Evolutionary conservation across 768 basidiomycete species (phyloP).

Genomic region (Cystoderma amianthinum): DNA sequence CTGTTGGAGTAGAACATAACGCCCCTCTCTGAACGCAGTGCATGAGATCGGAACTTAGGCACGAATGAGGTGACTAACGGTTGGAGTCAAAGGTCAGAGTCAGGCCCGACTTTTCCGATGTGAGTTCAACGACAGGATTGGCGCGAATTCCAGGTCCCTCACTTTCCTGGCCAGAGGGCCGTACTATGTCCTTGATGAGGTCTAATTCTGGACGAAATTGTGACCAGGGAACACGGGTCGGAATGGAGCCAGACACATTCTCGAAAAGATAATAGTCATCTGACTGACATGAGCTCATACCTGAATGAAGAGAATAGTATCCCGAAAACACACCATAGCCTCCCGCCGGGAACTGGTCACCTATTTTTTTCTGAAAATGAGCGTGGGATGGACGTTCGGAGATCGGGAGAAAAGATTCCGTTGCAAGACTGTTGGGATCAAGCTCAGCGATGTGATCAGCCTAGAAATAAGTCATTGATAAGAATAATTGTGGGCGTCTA

Average conservation of each 20-base stretch:
- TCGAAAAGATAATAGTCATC: constrained; percentile 63
- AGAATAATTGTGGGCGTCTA: not conserved
- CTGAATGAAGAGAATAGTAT: not conserved
- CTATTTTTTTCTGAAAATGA: constrained; percentile 45
- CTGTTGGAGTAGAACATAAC: too few relatives aligned
- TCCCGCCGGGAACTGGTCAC: constrained; percentile 44
- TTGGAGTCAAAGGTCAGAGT: constrained; percentile 60
- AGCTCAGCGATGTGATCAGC: constrained; percentile 50
- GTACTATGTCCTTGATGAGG: constrained; percentile 35
- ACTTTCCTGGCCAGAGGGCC: constrained; percentile 20
- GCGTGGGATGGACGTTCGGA: constrained; percentile 40
- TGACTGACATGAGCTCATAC: constrained; percentile 14
- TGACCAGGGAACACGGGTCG: constrained; percentile 39
- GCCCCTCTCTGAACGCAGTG: too few relatives aligned
- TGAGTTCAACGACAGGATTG: constrained; percentile 45
- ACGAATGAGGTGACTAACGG: constrained; percentile 37
- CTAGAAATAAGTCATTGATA: constrained; percentile 23
- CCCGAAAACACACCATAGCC: constrained; percentile 49
- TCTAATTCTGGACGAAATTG: constrained; percentile 36
- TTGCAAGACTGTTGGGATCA: constrained; percentile 41
- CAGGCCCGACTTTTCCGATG: constrained; percentile 52
- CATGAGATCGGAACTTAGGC: not conserved
- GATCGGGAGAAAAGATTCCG: constrained; percentile 42
- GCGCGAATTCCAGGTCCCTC: constrained; percentile 18
- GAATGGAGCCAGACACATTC: constrained; percentile 27